A percentile compares a stretch with the other conserved stretches of the same genome.
These are phyloP conservation scores for Boletus subcaerulescens DNA, from an alignment of 768 basidiomycete genomes.

Conservation along the genomic window DNA sequence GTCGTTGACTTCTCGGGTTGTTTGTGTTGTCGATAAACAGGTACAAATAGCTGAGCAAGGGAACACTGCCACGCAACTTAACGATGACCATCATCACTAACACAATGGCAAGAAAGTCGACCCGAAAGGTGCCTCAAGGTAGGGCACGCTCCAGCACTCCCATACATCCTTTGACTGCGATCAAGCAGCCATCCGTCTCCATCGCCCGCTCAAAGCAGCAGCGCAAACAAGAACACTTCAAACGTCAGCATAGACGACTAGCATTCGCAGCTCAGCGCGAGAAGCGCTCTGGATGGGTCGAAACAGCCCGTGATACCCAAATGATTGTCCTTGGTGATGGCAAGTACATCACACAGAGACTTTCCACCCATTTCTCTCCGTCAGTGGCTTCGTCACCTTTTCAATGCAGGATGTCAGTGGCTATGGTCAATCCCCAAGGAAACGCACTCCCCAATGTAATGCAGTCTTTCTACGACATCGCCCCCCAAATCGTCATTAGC, in stretches of 20 bases:
- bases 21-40: not conserved
- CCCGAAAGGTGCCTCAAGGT: slow-evolving; percentile 24
- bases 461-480: slow-evolving; percentile 32
- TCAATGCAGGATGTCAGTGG: slow-evolving; percentile 9
- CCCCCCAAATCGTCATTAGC: slow-evolving; percentile 34
- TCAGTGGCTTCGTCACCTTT: slow-evolving; percentile 16
- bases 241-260: slow-evolving; percentile 15
- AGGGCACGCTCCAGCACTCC: slow-evolving; percentile 27
- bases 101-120: slow-evolving; percentile 22
- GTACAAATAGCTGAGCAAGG: not conserved
- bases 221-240: slow-evolving; percentile 22
- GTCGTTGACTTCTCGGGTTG: no score
- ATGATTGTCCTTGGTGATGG: slow-evolving; percentile 40
- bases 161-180: slow-evolving; percentile 19
- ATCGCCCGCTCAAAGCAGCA: slow-evolving; percentile 16
- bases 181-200: slow-evolving; percentile 23
- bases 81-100: not conserved
- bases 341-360: slow-evolving; percentile 35
- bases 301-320: slow-evolving; percentile 36
- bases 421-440: slow-evolving; percentile 4
- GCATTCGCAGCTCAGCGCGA: slow-evolving; percentile 24
- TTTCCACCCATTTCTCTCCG: slow-evolving; percentile 4
- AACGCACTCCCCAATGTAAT: not conserved
- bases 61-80: not conserved
- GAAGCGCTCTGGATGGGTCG: slow-evolving; percentile 31